Percentiles rank a stretch among this genome's conserved stretches.
Conservation (phyloP, 805 yeast genomes). For the Myxozyma geophila region DNA sequence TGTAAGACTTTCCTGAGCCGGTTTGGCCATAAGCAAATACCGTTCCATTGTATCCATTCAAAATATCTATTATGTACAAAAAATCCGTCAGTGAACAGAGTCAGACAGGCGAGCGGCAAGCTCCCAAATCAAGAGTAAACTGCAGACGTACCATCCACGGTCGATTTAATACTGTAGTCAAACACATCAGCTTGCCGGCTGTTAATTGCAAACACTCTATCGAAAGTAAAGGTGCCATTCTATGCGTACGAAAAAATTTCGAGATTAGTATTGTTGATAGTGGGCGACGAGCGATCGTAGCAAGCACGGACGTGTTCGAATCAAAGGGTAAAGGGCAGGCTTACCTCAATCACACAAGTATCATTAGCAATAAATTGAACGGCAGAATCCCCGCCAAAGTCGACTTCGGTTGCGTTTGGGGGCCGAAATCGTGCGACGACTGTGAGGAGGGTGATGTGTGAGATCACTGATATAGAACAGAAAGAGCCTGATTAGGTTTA, state of each 20-base stretch:
- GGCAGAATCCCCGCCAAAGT: constrained; percentile 30
- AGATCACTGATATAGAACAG: not conserved
- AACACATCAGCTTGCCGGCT: constrained; percentile 64
- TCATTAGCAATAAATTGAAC: constrained; percentile 40
- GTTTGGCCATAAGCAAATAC: constrained; percentile 81
- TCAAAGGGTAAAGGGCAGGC: not conserved
- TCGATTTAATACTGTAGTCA: constrained; percentile 60
- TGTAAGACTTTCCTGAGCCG: constrained; percentile 75
- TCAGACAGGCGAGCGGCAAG: not conserved
- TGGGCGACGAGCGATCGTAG: too few species aligned
- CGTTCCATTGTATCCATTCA: constrained; percentile 77
- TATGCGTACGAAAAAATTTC: not conserved
- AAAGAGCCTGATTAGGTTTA: not conserved
- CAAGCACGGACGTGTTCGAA: not conserved
- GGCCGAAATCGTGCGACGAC: constrained; percentile 80
- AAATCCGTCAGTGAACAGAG: not conserved
- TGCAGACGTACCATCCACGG: constrained; percentile 53
- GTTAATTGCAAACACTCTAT: constrained; percentile 60
- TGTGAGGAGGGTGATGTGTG: constrained; percentile 41
- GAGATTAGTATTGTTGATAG: not conserved
- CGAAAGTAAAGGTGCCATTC: constrained; percentile 57
- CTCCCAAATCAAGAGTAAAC: not conserved
- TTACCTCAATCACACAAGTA: constrained; percentile 39
- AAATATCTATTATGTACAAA: constrained; percentile 51
- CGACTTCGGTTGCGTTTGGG: constrained; percentile 47